phyloP scores from a whole-genome alignment of 192 early-diverging fungal species.

The Gaertneriomyces semiglobifer region DNA sequence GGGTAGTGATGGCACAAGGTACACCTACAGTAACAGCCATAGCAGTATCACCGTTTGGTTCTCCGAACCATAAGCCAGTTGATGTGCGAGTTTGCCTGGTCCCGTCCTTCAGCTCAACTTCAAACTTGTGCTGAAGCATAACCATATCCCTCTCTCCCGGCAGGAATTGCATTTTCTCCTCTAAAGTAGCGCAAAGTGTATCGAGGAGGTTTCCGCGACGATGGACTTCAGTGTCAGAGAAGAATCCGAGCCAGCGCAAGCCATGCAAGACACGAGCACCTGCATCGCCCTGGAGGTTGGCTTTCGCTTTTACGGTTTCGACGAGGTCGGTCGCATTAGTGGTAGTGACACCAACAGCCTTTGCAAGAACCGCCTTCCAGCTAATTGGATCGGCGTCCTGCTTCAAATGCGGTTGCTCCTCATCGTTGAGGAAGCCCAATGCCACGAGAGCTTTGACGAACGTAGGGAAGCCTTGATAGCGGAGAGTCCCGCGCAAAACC shows the following conservation, averaged over 20 bases:
- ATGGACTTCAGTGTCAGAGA: conserved; percentile 67
- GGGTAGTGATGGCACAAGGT: conserved; percentile 57
- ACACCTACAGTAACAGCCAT: conserved; percentile 62
- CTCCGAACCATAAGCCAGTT: conserved; percentile 56
- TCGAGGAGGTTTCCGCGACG: conserved; percentile 69
- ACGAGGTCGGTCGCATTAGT: conserved; percentile 28
- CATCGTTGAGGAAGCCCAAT: conserved; percentile 86
- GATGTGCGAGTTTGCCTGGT: conserved; percentile 69
- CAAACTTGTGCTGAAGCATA: conserved; percentile 96
- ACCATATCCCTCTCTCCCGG: conserved; percentile 93
- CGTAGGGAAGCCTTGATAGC: conserved; percentile 87
- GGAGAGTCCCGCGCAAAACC: conserved; percentile 90
- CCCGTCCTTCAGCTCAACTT: conserved; percentile 83
- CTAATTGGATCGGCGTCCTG: conserved; percentile 40
- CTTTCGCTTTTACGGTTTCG: conserved; percentile 63
- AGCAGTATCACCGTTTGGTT: conserved; percentile 51
- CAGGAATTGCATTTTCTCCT: conserved; percentile 94
- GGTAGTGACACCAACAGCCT: background rate
- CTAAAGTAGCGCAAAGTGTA: conserved; percentile 91
- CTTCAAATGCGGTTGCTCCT: conserved; percentile 57
- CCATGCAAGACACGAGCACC: conserved; percentile 42
- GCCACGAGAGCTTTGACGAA: conserved; percentile 93
- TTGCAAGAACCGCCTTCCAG: conserved; percentile 49
- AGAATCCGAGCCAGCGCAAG: conserved; percentile 67
- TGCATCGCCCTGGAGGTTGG: conserved; percentile 40